These are phyloP conservation scores for Phialophora expanda DNA, from an alignment of 2,329 filamentous ascomycete genomes.

Conservation along the genomic window DNA sequence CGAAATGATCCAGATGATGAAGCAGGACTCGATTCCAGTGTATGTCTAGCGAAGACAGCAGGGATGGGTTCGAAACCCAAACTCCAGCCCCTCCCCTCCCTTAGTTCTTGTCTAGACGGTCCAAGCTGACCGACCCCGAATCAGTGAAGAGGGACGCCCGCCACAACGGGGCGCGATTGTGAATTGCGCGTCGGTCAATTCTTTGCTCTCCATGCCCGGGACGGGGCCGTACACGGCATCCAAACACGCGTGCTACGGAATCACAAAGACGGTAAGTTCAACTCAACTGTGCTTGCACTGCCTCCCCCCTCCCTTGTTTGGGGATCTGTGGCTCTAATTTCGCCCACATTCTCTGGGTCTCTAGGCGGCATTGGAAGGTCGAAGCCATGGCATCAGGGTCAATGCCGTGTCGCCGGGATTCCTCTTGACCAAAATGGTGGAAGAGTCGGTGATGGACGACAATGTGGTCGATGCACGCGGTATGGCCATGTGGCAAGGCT, in stretches of 20 bases:
- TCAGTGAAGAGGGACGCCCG: conserved; percentile 28
- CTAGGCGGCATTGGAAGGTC: conserved; percentile 28
- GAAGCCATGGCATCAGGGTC: conserved; percentile 18
- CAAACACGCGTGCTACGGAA: conserved; percentile 27
- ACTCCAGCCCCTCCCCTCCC: too few species aligned
- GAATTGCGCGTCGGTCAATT: conserved; percentile 36
- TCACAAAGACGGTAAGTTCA: neutral
- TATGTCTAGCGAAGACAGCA: conserved; percentile 3
- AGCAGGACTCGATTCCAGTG: conserved; percentile 33
- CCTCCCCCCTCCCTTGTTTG: too few species aligned
- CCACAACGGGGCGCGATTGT: conserved; percentile 52
- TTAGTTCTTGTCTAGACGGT: neutral
- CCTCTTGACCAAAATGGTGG: conserved; percentile 33
- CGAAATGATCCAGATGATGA: conserved; percentile 60
- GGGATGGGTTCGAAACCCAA: too few species aligned
- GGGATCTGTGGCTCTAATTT: neutral
- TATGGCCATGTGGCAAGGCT: conserved; percentile 24
- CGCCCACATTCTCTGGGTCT: too few species aligned
- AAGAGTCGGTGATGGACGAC: conserved; percentile 24
- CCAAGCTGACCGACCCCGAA: neutral
- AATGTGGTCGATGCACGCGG: conserved; percentile 12
- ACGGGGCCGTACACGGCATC: conserved; percentile 24
- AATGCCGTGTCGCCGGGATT: conserved; percentile 33
- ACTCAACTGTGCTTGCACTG: too few species aligned
- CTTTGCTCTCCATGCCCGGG: neutral